phyloP scores from a whole-genome alignment of 495 filamentous ascomycete species.

The Mytilinidion resinicola region DNA sequence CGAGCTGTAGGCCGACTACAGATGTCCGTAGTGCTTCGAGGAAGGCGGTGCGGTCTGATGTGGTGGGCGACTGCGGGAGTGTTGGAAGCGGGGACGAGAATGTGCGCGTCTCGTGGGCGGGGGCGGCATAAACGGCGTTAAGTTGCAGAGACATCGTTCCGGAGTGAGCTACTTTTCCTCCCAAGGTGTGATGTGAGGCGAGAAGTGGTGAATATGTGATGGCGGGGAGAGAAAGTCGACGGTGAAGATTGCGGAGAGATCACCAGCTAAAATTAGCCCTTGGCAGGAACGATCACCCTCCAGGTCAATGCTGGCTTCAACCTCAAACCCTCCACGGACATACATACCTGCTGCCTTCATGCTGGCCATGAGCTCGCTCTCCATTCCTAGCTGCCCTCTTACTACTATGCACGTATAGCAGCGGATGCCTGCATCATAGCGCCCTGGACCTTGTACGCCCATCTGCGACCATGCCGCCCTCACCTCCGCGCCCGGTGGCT shows the following conservation, averaged over 20 bases:
- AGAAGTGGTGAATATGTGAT: background rate
- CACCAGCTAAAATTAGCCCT: background rate
- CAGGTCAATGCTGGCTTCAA: no score
- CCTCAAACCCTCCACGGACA: background rate
- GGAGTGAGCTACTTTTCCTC: background rate
- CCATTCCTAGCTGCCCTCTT: constrained; percentile 4
- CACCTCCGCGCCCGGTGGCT: constrained; percentile 19
- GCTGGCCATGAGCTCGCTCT: constrained; percentile 20
- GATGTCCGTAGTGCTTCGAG: constrained; percentile 59
- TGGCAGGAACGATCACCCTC: background rate
- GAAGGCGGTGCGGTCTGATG: constrained; percentile 48
- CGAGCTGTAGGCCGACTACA: constrained; percentile 56
- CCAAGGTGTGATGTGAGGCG: background rate
- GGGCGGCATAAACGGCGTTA: constrained; percentile 20
- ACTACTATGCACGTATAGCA: background rate
- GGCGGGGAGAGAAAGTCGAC: background rate
- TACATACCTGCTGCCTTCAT: constrained; percentile 3
- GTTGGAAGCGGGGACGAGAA: constrained; percentile 36
- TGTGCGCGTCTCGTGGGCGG: constrained; percentile 54
- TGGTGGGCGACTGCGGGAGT: constrained; percentile 34
- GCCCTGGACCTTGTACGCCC: background rate
- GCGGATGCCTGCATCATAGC: background rate
- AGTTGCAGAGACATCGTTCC: background rate
- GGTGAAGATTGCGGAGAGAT: background rate
- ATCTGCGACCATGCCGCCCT: constrained; percentile 19